Conservation (phyloP, 768 basidiomycete species). For the Trametes sanguinea region DNA sequence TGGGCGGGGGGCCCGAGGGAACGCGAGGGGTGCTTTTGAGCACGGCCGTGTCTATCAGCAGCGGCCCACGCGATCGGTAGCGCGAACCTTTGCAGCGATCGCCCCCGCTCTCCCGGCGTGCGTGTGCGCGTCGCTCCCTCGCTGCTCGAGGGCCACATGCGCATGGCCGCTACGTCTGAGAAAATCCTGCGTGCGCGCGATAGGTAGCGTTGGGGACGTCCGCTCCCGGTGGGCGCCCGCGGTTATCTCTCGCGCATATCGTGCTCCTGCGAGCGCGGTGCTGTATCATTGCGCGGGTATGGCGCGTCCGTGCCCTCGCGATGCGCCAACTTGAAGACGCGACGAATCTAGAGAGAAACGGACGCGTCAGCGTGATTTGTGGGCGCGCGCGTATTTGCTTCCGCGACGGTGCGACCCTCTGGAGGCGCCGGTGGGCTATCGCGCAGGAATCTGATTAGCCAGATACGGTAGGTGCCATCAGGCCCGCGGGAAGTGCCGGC, state of each 20-base stretch:
- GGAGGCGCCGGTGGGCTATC: not conserved
- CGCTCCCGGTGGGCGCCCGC: not conserved
- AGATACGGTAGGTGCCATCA: conserved; percentile 10
- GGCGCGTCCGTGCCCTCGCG: not conserved
- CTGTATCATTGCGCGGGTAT: not conserved
- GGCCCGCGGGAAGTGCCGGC: conserved; percentile 6
- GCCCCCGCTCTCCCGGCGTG: not conserved
- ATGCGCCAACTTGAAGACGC: no score
- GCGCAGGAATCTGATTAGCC: conserved; percentile 22
- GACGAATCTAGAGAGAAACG: not conserved
- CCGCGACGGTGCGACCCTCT: conserved; percentile 22
- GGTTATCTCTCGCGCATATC: not conserved
- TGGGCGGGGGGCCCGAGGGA: conserved; percentile 25
- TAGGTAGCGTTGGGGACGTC: conserved; percentile 12
- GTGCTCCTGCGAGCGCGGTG: not conserved
- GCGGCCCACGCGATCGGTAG: conserved; percentile 24
- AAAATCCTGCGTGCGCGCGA: conserved; percentile 10
- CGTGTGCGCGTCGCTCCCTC: conserved; percentile 10
- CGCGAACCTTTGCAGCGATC: conserved; percentile 10
- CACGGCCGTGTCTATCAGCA: conserved; percentile 27
- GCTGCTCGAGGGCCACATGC: conserved; percentile 13
- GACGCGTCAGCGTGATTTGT: conserved; percentile 18
- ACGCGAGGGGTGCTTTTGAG: conserved; percentile 22
- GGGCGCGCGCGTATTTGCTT: conserved; percentile 20
- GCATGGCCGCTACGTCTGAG: conserved; percentile 10